A percentile compares a stretch with the other conserved stretches of the same genome.
These are phyloP conservation scores for Grosmannia penicillata DNA, from an alignment of 2,329 filamentous ascomycete species.

Conservation along the genomic window DNA sequence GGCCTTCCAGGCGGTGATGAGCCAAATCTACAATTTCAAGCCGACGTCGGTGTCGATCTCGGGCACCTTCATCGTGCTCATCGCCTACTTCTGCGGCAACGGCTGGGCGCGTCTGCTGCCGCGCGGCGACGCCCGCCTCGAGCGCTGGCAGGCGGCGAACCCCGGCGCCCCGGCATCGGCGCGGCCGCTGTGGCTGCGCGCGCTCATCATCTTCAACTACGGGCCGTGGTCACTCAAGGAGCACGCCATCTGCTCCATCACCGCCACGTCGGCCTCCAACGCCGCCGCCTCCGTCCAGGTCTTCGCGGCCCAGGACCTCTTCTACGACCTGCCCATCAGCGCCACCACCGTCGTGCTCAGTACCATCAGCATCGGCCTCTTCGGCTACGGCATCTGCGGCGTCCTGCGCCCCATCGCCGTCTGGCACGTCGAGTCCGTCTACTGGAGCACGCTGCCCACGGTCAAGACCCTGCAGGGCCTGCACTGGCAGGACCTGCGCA, in stretches of 20 bases:
- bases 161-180: constrained; percentile 14
- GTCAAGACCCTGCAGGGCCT: constrained; percentile 39
- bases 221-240: constrained; percentile 40
- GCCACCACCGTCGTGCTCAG: constrained; percentile 30
- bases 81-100: constrained; percentile 39
- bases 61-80: constrained; percentile 41
- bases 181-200: constrained; percentile 24
- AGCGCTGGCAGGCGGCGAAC: constrained; percentile 25
- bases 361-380: constrained; percentile 37
- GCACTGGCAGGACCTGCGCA: constrained; percentile 35
- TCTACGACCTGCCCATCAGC: constrained; percentile 32
- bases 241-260: constrained; percentile 37
- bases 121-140: constrained; percentile 33
- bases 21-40: constrained; percentile 36
- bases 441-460: constrained; percentile 36
- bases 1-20: constrained; percentile 39
- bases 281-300: constrained; percentile 25
- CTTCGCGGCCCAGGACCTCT: constrained; percentile 34
- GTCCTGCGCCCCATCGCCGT: constrained; percentile 37
- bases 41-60: constrained; percentile 27
- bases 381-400: constrained; percentile 39
- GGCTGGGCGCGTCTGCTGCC: constrained; percentile 31
- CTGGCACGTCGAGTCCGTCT: constrained; percentile 40
- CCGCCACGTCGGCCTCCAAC: constrained; percentile 37
- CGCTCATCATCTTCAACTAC: constrained; percentile 31